Evolutionary conservation across 306 rosid genomes (phyloP).

Genomic region (Spatholobus suberectus): DNA sequence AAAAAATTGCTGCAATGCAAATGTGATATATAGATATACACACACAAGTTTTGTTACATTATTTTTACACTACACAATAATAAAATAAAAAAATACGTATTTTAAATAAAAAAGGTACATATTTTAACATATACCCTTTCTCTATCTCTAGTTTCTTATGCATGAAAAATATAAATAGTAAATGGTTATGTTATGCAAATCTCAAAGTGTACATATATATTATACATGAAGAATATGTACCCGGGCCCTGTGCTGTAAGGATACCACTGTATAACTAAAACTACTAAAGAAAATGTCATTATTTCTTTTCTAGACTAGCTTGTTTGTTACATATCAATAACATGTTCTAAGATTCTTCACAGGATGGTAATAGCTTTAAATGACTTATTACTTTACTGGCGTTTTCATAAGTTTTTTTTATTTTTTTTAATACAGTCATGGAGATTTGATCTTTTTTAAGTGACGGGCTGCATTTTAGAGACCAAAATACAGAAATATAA

Average conservation of each 20-base stretch:
- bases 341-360: slow-evolving; percentile 39
- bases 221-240: neutral
- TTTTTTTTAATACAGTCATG: neutral
- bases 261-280: neutral
- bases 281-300: neutral
- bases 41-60: neutral
- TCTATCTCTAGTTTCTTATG: neutral
- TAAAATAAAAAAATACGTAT: neutral
- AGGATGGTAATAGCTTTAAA: slow-evolving; percentile 27
- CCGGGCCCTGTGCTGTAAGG: neutral
- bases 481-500: neutral
- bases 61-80: neutral
- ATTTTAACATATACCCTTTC: neutral
- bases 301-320: slow-evolving; percentile 11
- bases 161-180: neutral
- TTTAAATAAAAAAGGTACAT: neutral
- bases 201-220: neutral
- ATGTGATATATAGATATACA: neutral
- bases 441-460: neutral
- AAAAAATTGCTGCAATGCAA: neutral
- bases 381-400: slow-evolving; percentile 9
- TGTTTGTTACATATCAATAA: slow-evolving; percentile 20
- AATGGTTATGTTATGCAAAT: neutral
- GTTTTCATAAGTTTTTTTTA: neutral
- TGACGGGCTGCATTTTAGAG: neutral